A percentile compares a stretch with the other conserved stretches of the same genome.
Evolutionary conservation across 2,329 filamentous ascomycete genomes (phyloP).

Genomic region (Fusarium secorum): DNA sequence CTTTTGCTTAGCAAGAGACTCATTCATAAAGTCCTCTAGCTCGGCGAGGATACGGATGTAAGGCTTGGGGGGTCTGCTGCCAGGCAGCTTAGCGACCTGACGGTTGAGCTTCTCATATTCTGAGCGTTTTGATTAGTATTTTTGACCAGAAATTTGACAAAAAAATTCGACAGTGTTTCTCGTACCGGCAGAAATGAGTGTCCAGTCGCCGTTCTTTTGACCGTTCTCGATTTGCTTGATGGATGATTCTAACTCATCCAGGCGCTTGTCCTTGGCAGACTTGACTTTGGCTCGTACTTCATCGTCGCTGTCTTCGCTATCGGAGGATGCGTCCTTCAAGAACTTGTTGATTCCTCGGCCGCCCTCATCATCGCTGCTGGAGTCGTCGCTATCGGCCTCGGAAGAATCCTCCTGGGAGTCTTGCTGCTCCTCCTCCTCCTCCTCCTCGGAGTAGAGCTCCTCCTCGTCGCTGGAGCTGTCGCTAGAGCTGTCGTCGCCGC

Average conservation of each 20-base stretch:
- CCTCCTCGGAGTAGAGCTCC: slow-evolving; percentile 76
- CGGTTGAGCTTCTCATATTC: slow-evolving; percentile 96
- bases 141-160: not conserved
- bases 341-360: slow-evolving; percentile 81
- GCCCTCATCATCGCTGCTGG: slow-evolving; percentile 69
- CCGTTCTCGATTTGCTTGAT: slow-evolving; percentile 95
- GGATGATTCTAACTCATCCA: slow-evolving; percentile 90
- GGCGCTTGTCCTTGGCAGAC: slow-evolving; percentile 97
- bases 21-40: slow-evolving; percentile 92
- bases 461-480: slow-evolving; percentile 97
- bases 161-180: not conserved
- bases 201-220: slow-evolving; percentile 98
- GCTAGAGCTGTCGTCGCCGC: slow-evolving; percentile 89
- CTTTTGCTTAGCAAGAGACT: slow-evolving; percentile 95
- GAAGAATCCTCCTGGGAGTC: slow-evolving; percentile 56
- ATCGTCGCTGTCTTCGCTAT: slow-evolving; percentile 87
- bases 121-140: slow-evolving; percentile 49
- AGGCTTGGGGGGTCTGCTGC: slow-evolving; percentile 82
- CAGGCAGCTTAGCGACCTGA: slow-evolving; percentile 79
- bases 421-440: slow-evolving; percentile 59
- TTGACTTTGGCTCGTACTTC: slow-evolving; percentile 88
- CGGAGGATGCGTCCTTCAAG: slow-evolving; percentile 76
- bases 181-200: slow-evolving; percentile 84
- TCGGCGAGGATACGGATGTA: slow-evolving; percentile 95
- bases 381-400: slow-evolving; percentile 55